phyloP scores from a whole-genome alignment of 2,329 filamentous ascomycete species.

The Aspergillus pseudoviridinutans region DNA sequence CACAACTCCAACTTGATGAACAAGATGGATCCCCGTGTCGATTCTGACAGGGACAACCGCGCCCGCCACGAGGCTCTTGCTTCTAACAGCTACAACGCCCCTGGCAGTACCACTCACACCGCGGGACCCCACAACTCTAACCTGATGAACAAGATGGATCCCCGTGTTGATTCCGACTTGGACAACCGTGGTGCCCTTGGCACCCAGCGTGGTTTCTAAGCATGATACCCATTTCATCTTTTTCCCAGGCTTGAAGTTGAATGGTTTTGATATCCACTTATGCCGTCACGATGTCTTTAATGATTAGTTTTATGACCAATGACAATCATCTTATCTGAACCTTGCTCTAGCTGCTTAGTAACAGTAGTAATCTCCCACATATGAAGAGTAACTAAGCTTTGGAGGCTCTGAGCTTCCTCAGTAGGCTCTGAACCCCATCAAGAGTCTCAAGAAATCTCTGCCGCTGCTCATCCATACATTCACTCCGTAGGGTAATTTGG shows the following conservation, averaged over 20 bases:
- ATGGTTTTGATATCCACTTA: not conserved
- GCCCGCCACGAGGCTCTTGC: not conserved
- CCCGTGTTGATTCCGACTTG: constrained; percentile 8
- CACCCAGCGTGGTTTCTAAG: not conserved
- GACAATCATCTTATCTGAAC: not conserved
- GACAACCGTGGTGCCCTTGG: not conserved
- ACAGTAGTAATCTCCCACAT: too few species aligned
- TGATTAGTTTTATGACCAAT: not conserved
- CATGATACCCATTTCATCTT: not conserved
- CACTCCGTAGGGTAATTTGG: too few species aligned
- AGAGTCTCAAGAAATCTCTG: too few species aligned
- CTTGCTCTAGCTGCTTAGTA: not conserved
- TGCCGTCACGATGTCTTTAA: not conserved
- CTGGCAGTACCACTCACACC: not conserved
- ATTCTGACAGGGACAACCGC: constrained; percentile 11
- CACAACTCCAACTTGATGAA: constrained; percentile 21
- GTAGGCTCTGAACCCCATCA: not conserved
- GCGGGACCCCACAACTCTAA: constrained; percentile 15
- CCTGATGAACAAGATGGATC: constrained; percentile 38
- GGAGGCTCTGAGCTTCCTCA: not conserved
- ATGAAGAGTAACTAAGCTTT: not conserved
- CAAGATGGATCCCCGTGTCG: constrained; percentile 25
- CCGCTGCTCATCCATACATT: too few species aligned
- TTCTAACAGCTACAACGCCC: not conserved
- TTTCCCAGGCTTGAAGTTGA: not conserved